Percentiles rank a stretch among this genome's conserved stretches.
Conservation (phyloP, 164 flowering plant genomes). For the Vitis rotundifolia region DNA sequence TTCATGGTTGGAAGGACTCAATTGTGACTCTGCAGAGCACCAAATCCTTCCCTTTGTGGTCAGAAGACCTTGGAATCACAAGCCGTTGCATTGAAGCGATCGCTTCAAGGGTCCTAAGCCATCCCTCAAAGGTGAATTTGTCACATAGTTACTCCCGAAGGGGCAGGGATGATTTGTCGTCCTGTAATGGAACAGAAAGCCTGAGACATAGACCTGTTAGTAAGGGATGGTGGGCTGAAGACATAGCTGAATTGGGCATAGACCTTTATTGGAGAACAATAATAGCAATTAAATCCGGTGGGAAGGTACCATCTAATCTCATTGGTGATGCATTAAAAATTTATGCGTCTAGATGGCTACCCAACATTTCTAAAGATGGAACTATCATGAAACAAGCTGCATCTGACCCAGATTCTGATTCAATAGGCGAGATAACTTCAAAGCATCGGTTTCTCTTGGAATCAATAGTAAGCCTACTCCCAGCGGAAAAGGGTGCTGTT, state of each 20-base stretch:
- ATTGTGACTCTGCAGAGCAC: constrained; percentile 74
- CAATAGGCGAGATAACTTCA: constrained; percentile 35
- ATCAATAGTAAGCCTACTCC: constrained; percentile 80
- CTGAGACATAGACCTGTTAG: constrained; percentile 27
- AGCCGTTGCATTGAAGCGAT: constrained; percentile 81
- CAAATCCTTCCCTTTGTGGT: constrained; percentile 55
- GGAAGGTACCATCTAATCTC: constrained; percentile 53
- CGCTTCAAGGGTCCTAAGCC: constrained; percentile 43
- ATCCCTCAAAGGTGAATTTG: constrained; percentile 57
- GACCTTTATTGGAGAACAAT: constrained; percentile 85
- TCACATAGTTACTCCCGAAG: constrained; percentile 63
- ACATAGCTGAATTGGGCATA: constrained; percentile 70
- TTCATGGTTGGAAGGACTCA: constrained; percentile 93
- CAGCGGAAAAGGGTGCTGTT: constrained; percentile 75
- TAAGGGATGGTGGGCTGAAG: constrained; percentile 92
- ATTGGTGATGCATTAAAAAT: constrained; percentile 79
- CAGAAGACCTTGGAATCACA: constrained; percentile 84
- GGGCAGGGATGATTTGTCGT: constrained; percentile 47
- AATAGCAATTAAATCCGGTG: constrained; percentile 76
- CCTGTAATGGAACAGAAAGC: constrained; percentile 57
- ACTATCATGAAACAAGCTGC: constrained; percentile 21
- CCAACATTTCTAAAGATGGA: constrained; percentile 52
- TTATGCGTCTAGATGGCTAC: constrained; percentile 83
- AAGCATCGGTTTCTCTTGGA: constrained; percentile 73
- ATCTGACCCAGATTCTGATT: constrained; percentile 42